These are phyloP conservation scores for Pneumocystis wakefieldiae DNA, from an alignment of 1,139 yeast genomes.

Conservation along the genomic window DNA sequence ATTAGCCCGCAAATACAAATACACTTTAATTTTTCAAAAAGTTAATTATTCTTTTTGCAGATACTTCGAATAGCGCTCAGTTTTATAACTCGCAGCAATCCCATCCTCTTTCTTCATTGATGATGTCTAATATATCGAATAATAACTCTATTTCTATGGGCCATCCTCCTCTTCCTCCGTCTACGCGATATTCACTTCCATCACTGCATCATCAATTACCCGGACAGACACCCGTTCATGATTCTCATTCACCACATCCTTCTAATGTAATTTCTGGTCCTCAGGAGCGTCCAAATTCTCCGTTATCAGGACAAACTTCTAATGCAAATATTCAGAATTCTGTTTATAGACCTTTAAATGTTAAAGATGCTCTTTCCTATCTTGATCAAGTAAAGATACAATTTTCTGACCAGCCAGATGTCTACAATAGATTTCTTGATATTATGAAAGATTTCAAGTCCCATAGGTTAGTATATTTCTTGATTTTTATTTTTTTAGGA, in stretches of 20 bases:
- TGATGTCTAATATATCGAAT: background rate
- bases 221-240: background rate
- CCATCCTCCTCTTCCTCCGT: background rate
- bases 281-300: background rate
- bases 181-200: background rate
- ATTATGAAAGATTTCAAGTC: slow-evolving; percentile 97
- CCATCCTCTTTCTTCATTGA: background rate
- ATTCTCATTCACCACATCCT: background rate
- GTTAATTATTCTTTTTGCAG: background rate
- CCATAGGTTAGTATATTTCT: slow-evolving; percentile 41
- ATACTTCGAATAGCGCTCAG: background rate
- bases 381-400: slow-evolving; percentile 91
- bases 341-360: slow-evolving; percentile 77
- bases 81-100: background rate
- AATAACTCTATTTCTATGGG: background rate
- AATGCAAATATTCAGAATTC: slow-evolving; percentile 6
- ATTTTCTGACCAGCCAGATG: slow-evolving; percentile 84
- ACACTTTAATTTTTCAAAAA: background rate
- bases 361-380: slow-evolving; percentile 88
- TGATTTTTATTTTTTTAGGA: background rate
- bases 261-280: background rate
- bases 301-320: background rate
- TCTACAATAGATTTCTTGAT: slow-evolving; percentile 87
- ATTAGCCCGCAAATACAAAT: background rate
- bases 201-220: background rate